Evolutionary conservation across 257 asterid species (phyloP).

Genomic region (Handroanthus guayacan): DNA sequence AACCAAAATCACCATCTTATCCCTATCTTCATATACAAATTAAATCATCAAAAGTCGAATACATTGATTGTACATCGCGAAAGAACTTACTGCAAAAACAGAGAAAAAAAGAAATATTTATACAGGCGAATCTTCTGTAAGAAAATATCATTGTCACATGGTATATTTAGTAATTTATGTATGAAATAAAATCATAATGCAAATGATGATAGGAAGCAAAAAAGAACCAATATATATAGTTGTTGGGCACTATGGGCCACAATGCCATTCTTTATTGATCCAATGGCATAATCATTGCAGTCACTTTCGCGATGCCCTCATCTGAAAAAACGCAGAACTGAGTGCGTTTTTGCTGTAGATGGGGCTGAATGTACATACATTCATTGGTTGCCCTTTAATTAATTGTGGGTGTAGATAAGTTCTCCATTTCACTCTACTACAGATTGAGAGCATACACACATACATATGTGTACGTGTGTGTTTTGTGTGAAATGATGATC

Average conservation of each 20-base stretch:
- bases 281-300: slow-evolving; percentile 31
- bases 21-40: too few species aligned
- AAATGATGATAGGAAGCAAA: slow-evolving; percentile 31
- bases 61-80: too few species aligned
- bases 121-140: too few species aligned
- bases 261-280: slow-evolving; percentile 1
- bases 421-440: slow-evolving; percentile 10
- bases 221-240: slow-evolving; percentile 15
- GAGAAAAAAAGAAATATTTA: too few species aligned
- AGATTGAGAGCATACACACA: not conserved
- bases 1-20: too few species aligned
- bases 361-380: slow-evolving; percentile 15
- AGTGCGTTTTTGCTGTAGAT: slow-evolving; percentile 46
- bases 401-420: not conserved
- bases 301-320: slow-evolving; percentile 39
- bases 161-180: not conserved
- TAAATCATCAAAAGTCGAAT: too few species aligned
- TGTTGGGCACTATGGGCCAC: slow-evolving; percentile 38
- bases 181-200: slow-evolving; percentile 8
- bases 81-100: too few species aligned
- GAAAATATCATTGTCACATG: too few species aligned
- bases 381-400: not conserved
- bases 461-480: not conserved
- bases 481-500: not conserved
- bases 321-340: slow-evolving; percentile 25